Conservation (phyloP, 1,284 basidiomycete genomes). For the Phellinidium pouzarii region DNA sequence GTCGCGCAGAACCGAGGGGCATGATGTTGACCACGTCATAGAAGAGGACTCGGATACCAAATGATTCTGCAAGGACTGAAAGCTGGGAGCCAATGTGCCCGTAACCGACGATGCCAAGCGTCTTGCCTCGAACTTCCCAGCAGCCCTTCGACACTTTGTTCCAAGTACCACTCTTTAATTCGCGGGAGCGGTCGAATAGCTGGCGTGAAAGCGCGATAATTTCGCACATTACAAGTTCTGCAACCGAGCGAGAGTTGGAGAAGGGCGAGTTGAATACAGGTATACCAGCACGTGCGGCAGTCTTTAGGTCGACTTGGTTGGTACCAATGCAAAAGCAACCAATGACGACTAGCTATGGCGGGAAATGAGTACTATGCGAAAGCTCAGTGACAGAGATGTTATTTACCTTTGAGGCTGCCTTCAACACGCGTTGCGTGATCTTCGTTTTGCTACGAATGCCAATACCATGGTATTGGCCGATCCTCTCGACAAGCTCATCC, state of each 20-base stretch:
- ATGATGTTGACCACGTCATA: conserved; percentile 96
- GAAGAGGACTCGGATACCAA: conserved; percentile 96
- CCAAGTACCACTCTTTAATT: conserved; percentile 90
- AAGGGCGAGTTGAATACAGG: conserved; percentile 99
- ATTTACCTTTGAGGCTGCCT: conserved; percentile 73
- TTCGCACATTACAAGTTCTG: conserved; percentile 95
- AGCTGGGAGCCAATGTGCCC: conserved; percentile 98
- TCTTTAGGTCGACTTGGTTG: conserved; percentile 91
- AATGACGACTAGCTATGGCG: conserved; percentile 79
- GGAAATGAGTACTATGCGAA: conserved; percentile 4
- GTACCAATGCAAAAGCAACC: conserved; percentile 99
- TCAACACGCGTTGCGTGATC: conserved; percentile 86
- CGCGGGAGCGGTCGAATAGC: conserved; percentile 82
- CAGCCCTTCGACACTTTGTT: conserved; percentile 99
- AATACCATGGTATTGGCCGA: conserved; percentile 87
- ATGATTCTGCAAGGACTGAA: conserved; percentile 93
- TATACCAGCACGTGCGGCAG: conserved; percentile 85
- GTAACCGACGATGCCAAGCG: conserved; percentile 96
- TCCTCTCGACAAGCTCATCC: conserved; percentile 85
- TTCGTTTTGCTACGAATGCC: conserved; percentile 98
- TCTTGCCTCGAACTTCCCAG: conserved; percentile 98
- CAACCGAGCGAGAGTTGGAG: conserved; percentile 98
- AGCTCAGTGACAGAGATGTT: conserved; percentile 9
- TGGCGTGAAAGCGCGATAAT: conserved; percentile 93
- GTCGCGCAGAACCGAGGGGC: conserved; percentile 92